Conservation (phyloP, 352 stramenopile species). For the Lagenidium sp. region DNA sequence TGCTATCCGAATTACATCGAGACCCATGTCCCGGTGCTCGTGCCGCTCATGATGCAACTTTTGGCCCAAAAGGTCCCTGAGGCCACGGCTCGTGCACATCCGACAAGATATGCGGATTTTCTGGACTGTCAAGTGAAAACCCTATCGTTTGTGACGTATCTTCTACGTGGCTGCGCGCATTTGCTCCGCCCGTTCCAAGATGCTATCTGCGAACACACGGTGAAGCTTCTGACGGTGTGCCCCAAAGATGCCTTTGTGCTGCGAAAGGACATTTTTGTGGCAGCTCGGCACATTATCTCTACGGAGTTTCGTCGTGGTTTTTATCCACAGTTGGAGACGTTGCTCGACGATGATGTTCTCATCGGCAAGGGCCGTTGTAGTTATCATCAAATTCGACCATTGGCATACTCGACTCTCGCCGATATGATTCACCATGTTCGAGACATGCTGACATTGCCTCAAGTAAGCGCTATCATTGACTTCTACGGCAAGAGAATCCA, state of each 20-base stretch:
- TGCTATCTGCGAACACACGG: constrained; percentile 89
- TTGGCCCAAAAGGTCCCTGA: constrained; percentile 81
- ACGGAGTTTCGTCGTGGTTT: constrained; percentile 97
- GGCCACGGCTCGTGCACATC: constrained; percentile 40
- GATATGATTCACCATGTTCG: constrained; percentile 98
- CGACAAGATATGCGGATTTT: constrained; percentile 82
- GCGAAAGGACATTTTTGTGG: constrained; percentile 95
- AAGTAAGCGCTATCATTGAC: constrained; percentile 94
- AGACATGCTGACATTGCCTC: constrained; percentile 89
- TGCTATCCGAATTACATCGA: constrained; percentile 96
- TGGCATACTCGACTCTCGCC: constrained; percentile 95
- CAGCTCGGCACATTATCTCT: constrained; percentile 95
- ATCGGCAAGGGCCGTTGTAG: constrained; percentile 81
- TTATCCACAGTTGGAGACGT: constrained; percentile 90
- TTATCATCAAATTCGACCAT: constrained; percentile 88
- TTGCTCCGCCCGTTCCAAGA: constrained; percentile 95
- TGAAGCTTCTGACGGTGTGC: constrained; percentile 93
- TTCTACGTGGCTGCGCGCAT: constrained; percentile 88
- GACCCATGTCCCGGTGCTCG: constrained; percentile 91
- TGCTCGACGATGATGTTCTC: constrained; percentile 95
- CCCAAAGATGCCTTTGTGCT: constrained; percentile 92
- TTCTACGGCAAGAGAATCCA: constrained; percentile 92
- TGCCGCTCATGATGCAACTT: constrained; percentile 96
- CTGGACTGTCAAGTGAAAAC: constrained; percentile 96
- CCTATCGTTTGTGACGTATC: constrained; percentile 96